These are phyloP conservation scores for Mortierella sp. DNA, from an alignment of 371 early-diverging fungal genomes.

Conservation along the genomic window DNA sequence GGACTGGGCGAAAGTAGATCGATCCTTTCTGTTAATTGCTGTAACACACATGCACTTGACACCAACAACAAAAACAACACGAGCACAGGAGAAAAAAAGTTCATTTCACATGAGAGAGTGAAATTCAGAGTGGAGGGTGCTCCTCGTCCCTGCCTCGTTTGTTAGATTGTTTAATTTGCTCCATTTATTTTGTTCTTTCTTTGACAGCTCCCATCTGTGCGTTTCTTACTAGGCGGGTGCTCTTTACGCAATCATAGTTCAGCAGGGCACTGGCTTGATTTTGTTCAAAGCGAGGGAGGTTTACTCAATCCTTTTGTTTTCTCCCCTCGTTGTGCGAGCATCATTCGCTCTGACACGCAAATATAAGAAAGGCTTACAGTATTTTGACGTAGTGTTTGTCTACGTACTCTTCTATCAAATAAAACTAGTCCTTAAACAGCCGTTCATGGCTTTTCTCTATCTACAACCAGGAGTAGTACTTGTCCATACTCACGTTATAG, in stretches of 20 bases:
- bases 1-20: slow-evolving; percentile 3
- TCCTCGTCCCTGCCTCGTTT: background rate
- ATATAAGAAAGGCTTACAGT: background rate
- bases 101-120: slow-evolving; percentile 15
- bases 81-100: slow-evolving; percentile 12
- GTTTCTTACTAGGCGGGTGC: background rate
- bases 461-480: background rate
- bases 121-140: background rate
- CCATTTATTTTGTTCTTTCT: background rate
- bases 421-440: background rate
- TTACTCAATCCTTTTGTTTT: too few species aligned
- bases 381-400: background rate
- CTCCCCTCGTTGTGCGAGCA: background rate
- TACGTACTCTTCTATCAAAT: background rate
- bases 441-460: background rate
- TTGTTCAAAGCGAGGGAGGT: too few species aligned
- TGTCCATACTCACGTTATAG: too few species aligned
- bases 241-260: background rate
- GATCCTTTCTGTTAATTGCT: background rate
- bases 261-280: slow-evolving; percentile 9
- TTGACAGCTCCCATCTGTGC: slow-evolving; percentile 4
- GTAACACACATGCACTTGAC: slow-evolving; percentile 9
- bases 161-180: background rate
- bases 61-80: background rate
- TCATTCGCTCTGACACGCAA: background rate